phyloP scores from a whole-genome alignment of 352 stramenopile species.

The Phytopythium ostracodes region DNA sequence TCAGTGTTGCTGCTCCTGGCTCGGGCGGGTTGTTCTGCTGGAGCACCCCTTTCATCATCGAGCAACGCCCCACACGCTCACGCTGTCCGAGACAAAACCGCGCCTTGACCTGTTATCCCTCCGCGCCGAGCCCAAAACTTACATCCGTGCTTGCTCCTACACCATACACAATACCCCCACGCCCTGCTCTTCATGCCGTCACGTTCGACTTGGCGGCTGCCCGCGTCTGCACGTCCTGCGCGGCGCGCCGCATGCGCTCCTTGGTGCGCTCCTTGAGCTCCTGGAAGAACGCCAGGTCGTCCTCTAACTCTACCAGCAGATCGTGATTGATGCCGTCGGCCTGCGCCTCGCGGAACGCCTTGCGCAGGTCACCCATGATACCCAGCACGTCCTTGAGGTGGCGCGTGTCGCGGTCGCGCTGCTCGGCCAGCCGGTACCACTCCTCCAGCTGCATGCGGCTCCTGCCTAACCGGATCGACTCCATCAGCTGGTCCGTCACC shows the following conservation, averaged over 20 bases:
- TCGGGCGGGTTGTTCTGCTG: too few relatives aligned
- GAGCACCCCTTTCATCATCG: neutral
- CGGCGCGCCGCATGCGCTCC: constrained; percentile 56
- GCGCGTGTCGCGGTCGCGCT: constrained; percentile 60
- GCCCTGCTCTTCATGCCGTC: constrained; percentile 16
- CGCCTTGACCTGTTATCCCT: neutral
- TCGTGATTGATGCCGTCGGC: constrained; percentile 48
- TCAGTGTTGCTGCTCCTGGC: too few relatives aligned
- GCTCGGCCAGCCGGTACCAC: constrained; percentile 39
- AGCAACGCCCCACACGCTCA: neutral
- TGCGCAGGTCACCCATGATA: constrained; percentile 45
- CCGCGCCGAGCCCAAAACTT: neutral
- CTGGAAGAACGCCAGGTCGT: constrained; percentile 74
- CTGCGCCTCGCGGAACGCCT: constrained; percentile 45
- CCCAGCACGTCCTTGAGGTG: constrained; percentile 61
- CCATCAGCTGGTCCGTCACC: constrained; percentile 70
- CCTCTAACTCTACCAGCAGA: constrained; percentile 49
- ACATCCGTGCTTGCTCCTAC: neutral
- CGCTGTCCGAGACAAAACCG: neutral
- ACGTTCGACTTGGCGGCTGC: constrained; percentile 23
- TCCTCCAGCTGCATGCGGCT: constrained; percentile 69
- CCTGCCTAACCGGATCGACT: constrained; percentile 66
- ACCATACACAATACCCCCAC: neutral
- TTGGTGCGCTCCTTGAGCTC: constrained; percentile 67
- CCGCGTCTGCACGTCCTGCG: constrained; percentile 36